Percentiles rank a stretch among this genome's conserved stretches.
Evolutionary conservation across 805 yeast genomes (phyloP).

Genomic region (Priceomyces carsonii): DNA sequence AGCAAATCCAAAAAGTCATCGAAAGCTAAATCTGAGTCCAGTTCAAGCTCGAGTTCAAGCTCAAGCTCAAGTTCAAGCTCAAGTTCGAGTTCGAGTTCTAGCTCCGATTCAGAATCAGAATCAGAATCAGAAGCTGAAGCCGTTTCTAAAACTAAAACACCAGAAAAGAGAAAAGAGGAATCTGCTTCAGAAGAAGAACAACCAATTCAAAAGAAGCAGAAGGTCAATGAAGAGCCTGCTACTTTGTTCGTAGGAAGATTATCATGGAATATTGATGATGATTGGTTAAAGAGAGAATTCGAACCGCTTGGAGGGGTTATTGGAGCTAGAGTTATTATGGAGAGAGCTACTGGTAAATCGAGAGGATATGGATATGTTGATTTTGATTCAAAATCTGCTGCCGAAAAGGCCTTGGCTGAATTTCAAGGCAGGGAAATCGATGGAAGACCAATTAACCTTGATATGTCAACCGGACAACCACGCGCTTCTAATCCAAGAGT

Average conservation of each 20-base stretch:
- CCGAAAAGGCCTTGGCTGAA: conserved; percentile 82
- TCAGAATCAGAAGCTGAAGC: too few relatives aligned
- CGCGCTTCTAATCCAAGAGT: conserved; percentile 53
- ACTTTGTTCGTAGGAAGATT: conserved; percentile 96
- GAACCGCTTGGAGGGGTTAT: conserved; percentile 78
- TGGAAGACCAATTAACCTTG: conserved; percentile 94
- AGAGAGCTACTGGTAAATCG: conserved; percentile 88
- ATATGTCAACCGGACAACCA: conserved; percentile 85
- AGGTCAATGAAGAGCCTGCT: conserved; percentile 65
- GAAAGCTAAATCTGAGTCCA: conserved; percentile 32
- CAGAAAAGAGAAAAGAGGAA: conserved; percentile 40
- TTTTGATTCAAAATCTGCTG: conserved; percentile 72
- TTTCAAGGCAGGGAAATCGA: conserved; percentile 94
- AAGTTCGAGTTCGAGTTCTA: conserved; percentile 23
- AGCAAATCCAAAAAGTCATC: conserved; percentile 18
- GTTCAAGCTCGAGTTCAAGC: conserved; percentile 18
- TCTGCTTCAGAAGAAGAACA: conserved; percentile 31
- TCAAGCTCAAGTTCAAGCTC: conserved; percentile 19
- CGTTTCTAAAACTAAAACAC: too few relatives aligned
- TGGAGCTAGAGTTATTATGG: conserved; percentile 90
- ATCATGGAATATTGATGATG: conserved; percentile 96
- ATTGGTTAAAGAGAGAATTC: conserved; percentile 87
- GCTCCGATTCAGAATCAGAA: conserved; percentile 25
- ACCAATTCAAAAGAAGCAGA: conserved; percentile 54
- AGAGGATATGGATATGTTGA: conserved; percentile 99